A percentile compares a stretch with the other conserved stretches of the same genome.
phyloP scores from a whole-genome alignment of 345 rosid genomes.

The Garcia nutans region DNA sequence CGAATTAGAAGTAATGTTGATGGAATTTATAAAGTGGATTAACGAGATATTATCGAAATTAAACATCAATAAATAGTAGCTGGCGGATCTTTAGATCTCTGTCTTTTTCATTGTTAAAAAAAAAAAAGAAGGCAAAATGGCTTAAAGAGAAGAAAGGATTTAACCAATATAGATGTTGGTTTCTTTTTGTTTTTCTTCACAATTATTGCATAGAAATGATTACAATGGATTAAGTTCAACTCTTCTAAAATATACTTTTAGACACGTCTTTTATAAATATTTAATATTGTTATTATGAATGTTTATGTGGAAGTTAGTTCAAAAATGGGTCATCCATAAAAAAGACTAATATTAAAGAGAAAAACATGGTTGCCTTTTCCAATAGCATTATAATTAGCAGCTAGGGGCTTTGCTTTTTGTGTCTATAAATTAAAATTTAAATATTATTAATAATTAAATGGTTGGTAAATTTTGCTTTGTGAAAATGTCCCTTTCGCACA shows the following conservation, averaged over 20 bases:
- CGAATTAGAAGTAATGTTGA: no score
- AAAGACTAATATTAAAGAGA: conserved; percentile 3
- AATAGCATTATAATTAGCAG: no score
- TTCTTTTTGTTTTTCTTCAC: conserved; percentile 18
- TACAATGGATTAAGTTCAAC: conserved; percentile 16
- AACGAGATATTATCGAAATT: no score
- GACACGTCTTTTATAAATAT: background rate
- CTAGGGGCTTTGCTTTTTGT: conserved; percentile 21
- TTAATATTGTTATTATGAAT: conserved; percentile 13
- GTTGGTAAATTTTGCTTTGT: background rate
- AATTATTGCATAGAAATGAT: conserved; percentile 39
- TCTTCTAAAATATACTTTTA: conserved; percentile 12
- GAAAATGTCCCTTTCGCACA: background rate
- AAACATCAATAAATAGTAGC: no score
- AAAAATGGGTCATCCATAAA: conserved; percentile 19
- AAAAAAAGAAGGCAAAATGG: background rate
- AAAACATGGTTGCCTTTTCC: background rate
- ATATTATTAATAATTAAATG: background rate
- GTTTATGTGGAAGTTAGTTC: conserved; percentile 37
- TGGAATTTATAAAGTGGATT: no score
- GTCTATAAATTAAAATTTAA: background rate
- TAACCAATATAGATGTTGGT: background rate
- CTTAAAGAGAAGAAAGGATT: background rate
- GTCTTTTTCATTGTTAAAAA: no score
- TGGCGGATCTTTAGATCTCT: no score